Base-by-base conservation (phyloP, 2,329 filamentous ascomycete species). In the Lasiodiplodia hormozganensis region DNA sequence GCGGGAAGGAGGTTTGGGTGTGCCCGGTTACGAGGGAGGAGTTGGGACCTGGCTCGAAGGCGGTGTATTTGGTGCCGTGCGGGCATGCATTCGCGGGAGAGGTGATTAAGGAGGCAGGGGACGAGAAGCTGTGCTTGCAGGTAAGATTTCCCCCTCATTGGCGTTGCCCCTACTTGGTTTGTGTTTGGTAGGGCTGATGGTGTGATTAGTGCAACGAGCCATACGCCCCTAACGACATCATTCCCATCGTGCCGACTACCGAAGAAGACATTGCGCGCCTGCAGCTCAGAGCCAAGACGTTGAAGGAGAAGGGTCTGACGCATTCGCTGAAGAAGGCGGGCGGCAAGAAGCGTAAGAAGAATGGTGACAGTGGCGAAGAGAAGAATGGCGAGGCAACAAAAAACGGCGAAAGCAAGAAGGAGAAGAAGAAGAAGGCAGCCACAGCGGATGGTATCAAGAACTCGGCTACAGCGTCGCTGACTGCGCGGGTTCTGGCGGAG, bases 71-170 rank as follows among this genome's bases (percentile, higher is more conserved):
- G 2, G 92, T 98, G 4, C 96, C 96, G 0, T 99, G 96, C 75
- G 96, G 96, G 0, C 96, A 99, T 83, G 94, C 93, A 0, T 98
- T 98, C 80, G 90, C 93, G 0, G 94, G 96, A 70, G 89, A 89
- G 65, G 93, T 94, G 8, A 90, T 98, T 72, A 92, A 90, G 72
- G 92, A 96, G 79, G 88, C 96, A n/a, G 84, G 85, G 28, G 85
- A 82, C 2, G 90, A 92, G 11, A 12, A 52, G 71, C 84, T 82
- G 71, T 90, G 88, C 73, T 76, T 88, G 70, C 81, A 85, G 79
- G 85, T 86, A 74, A 67, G 82, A 21, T 49, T 40, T n/a, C 16
- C 16, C 18, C 40, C 7, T 34, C 7, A 3, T 34, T 2, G 23
- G 12, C 25, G 0, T 28, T 18, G 36, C 21, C 12, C 12, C 31